These are phyloP conservation scores for Arabis hirsuta DNA, from an alignment of 345 rosid species.

Conservation along the genomic window DNA sequence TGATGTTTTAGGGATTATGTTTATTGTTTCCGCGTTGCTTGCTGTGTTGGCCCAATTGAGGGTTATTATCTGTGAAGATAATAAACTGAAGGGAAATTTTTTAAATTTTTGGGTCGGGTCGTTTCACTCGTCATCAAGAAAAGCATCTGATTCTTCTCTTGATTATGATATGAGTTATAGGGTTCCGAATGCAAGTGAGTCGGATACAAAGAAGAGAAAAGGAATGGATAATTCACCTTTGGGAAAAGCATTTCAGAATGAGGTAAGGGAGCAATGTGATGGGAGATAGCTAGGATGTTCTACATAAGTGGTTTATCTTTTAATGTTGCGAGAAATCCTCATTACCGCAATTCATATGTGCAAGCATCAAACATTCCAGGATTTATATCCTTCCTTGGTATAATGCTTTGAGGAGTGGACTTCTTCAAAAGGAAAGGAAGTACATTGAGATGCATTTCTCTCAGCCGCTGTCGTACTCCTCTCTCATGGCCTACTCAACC, in stretches of 20 bases:
- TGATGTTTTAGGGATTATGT: too few relatives aligned
- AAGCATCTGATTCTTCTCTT: background rate
- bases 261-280: conserved; percentile 11
- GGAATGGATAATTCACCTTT: background rate
- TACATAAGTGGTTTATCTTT: background rate
- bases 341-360: background rate
- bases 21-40: too few relatives aligned
- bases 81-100: too few relatives aligned
- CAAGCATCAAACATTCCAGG: background rate
- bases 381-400: background rate
- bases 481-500: too few relatives aligned
- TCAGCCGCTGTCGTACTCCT: too few relatives aligned
- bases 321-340: background rate
- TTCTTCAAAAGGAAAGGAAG: conserved; percentile 18
- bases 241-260: background rate
- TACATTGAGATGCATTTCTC: conserved; percentile 8
- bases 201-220: background rate
- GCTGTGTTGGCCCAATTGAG: too few relatives aligned
- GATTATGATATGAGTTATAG: conserved; percentile 16
- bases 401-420: background rate
- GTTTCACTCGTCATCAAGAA: background rate
- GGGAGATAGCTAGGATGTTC: conserved; percentile 17
- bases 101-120: too few relatives aligned
- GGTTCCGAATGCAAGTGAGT: background rate
- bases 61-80: too few relatives aligned